These are phyloP conservation scores for Rhodotorula sp. DNA, from an alignment of 1,284 basidiomycete genomes.

Conservation along the genomic window DNA sequence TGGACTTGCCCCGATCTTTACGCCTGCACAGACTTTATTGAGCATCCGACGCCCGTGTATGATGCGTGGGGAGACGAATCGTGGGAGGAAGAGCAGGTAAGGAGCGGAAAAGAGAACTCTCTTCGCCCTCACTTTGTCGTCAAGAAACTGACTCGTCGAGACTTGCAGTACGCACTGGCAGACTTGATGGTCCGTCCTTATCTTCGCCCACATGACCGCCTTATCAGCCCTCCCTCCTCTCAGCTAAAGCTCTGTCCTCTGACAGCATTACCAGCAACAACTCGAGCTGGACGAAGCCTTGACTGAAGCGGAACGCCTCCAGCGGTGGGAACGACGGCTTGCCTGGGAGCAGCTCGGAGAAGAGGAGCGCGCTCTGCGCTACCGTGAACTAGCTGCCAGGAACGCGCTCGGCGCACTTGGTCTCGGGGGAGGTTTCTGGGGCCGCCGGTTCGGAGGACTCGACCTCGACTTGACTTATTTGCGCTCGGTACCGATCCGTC, in stretches of 20 bases:
- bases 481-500: conserved; percentile 14
- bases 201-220: neutral
- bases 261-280: conserved; percentile 29
- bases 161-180: conserved; percentile 20
- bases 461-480: conserved; percentile 29
- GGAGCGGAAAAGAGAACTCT: neutral
- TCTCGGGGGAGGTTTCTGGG: conserved; percentile 23
- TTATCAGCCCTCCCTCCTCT: neutral
- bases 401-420: conserved; percentile 12
- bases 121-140: neutral
- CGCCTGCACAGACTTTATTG: conserved; percentile 10
- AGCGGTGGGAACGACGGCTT: conserved; percentile 28
- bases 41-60: neutral
- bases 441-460: conserved; percentile 5
- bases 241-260: neutral
- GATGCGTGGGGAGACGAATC: conserved; percentile 18
- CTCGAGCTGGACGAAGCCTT: conserved; percentile 30
- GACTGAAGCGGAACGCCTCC: conserved; percentile 16
- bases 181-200: conserved; percentile 24
- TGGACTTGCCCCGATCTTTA: conserved; percentile 7
- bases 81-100: conserved; percentile 15
- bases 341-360: conserved; percentile 31
- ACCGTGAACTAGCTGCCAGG: conserved; percentile 6
- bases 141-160: neutral
- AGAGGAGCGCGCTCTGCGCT: conserved; percentile 4